Evolutionary conservation across 495 filamentous ascomycete genomes (phyloP).

Genomic region (Neurospora pannonica): DNA sequence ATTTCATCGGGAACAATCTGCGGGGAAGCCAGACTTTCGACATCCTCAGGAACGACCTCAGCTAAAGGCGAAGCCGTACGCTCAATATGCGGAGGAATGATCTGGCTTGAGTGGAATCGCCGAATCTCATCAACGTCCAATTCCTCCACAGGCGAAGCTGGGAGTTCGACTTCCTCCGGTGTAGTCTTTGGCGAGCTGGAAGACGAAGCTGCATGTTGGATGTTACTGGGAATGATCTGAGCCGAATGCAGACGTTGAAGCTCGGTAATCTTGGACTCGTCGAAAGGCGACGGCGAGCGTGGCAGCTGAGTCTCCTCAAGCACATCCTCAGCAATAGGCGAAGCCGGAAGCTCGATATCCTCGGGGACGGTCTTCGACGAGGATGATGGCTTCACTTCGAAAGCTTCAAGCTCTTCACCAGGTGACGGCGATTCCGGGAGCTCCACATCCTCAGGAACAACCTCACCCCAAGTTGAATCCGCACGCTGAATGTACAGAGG

Average conservation of each 20-base stretch:
- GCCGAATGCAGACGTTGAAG: background rate
- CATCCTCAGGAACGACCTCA: background rate
- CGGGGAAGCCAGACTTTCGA: background rate
- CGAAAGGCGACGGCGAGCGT: background rate
- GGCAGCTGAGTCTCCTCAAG: no score
- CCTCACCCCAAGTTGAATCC: background rate
- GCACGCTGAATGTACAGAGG: background rate
- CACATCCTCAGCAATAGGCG: no score
- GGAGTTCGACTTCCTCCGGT: background rate
- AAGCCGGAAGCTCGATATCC: background rate
- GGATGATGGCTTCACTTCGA: background rate
- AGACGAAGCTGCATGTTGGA: background rate
- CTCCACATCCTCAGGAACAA: background rate
- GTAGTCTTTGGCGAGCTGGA: background rate
- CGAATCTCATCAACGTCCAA: background rate
- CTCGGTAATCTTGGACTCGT: background rate
- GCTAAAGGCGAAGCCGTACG: background rate
- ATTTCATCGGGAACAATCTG: background rate
- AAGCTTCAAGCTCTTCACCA: background rate
- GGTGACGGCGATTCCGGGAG: background rate
- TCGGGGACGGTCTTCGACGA: background rate
- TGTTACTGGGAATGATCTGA: background rate
- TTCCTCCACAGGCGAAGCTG: background rate
- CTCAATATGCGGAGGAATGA: background rate
- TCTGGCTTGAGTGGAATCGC: background rate